These are phyloP conservation scores for Ogataea paradorogensis DNA, from an alignment of 805 yeast species.

Conservation along the genomic window DNA sequence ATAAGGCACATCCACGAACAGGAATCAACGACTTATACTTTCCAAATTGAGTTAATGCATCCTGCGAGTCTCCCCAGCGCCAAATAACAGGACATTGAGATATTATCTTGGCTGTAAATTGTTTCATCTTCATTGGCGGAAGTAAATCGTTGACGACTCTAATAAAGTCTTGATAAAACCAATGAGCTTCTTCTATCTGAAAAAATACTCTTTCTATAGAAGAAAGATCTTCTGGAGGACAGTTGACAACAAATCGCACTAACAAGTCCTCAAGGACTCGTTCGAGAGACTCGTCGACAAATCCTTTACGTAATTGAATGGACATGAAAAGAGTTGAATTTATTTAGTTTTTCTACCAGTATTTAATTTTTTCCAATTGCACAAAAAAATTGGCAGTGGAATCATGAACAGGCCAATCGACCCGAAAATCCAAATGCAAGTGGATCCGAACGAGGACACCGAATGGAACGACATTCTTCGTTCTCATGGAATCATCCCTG, in stretches of 20 bases:
- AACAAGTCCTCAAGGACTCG: slow-evolving; percentile 79
- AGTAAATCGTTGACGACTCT: slow-evolving; percentile 68
- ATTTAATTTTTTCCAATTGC: slow-evolving; percentile 6
- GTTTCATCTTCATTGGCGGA: slow-evolving; percentile 74
- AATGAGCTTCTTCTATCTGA: slow-evolving; percentile 96
- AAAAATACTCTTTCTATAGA: slow-evolving; percentile 80
- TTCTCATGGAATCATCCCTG: slow-evolving; percentile 88
- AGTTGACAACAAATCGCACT: slow-evolving; percentile 86
- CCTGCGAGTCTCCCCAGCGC: slow-evolving; percentile 82
- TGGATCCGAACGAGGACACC: slow-evolving; percentile 93
- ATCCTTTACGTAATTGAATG: slow-evolving; percentile 37
- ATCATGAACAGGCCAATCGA: slow-evolving; percentile 31
- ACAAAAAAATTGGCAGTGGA: slow-evolving; percentile 6
- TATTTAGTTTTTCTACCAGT: slow-evolving; percentile 3
- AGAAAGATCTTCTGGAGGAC: slow-evolving; percentile 87
- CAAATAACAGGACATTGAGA: slow-evolving; percentile 72
- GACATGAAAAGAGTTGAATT: slow-evolving; percentile 27
- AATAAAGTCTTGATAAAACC: slow-evolving; percentile 90
- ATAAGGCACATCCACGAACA: slow-evolving; percentile 91
- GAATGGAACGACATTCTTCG: slow-evolving; percentile 98
- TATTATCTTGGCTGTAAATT: slow-evolving; percentile 65
- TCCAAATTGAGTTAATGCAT: slow-evolving; percentile 75
- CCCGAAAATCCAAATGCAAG: slow-evolving; percentile 75
- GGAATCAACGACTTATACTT: slow-evolving; percentile 88
- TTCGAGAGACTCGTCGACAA: slow-evolving; percentile 65